Evolutionary conservation across 208 protist genomes (phyloP).

Genomic region (Leishmania gerbilli): DNA sequence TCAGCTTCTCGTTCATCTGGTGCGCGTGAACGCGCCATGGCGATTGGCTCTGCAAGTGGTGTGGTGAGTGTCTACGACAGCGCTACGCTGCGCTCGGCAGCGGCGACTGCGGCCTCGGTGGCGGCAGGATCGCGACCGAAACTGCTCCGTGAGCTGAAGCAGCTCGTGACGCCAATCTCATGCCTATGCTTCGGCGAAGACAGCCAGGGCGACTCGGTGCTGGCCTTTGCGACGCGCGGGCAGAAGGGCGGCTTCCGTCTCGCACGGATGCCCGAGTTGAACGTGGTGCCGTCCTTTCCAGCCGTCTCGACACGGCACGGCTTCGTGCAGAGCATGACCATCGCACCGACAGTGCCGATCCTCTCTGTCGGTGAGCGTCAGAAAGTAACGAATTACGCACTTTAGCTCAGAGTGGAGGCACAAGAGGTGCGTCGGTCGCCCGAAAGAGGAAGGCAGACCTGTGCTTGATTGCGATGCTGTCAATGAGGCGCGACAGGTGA

Average conservation of each 20-base stretch:
- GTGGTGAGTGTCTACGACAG: constrained; percentile 75
- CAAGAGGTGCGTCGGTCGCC: neutral
- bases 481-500: neutral
- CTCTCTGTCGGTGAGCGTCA: constrained; percentile 86
- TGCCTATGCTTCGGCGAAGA: constrained; percentile 58
- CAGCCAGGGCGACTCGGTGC: constrained; percentile 52
- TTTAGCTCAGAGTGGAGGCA: constrained; percentile 29
- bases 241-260: constrained; percentile 87
- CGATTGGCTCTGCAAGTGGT: constrained; percentile 70
- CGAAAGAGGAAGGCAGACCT: neutral
- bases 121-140: constrained; percentile 4
- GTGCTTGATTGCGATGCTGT: neutral
- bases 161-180: constrained; percentile 75
- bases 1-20: neutral
- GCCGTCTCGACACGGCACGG: constrained; percentile 62
- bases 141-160: constrained; percentile 64
- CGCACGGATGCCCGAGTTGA: constrained; percentile 60
- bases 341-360: constrained; percentile 73
- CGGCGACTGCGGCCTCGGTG: neutral
- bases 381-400: constrained; percentile 85
- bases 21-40: constrained; percentile 30
- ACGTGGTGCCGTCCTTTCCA: constrained; percentile 83
- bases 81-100: constrained; percentile 14
- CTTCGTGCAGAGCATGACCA: constrained; percentile 71
- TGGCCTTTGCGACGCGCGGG: constrained; percentile 64